phyloP scores from a whole-genome alignment of 2,329 filamentous ascomycete species.

The Colletotrichum lupini region DNA sequence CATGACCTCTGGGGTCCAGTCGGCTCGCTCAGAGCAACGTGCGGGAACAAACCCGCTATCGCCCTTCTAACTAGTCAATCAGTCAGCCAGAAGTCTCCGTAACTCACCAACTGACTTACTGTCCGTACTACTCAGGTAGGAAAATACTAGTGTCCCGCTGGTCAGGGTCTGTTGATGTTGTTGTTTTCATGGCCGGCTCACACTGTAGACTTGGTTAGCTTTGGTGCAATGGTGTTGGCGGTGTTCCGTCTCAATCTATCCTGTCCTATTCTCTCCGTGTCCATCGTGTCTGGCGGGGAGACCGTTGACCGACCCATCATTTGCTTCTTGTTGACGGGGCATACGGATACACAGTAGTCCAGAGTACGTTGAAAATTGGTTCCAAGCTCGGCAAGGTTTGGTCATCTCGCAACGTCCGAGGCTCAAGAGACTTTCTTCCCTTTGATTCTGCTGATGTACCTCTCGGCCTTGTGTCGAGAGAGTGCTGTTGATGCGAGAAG shows the following conservation, averaged over 20 bases:
- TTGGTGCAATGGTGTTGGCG: background rate
- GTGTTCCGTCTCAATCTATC: background rate
- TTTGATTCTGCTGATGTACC: slow-evolving; percentile 6
- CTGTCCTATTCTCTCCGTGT: background rate
- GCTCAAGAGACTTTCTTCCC: background rate
- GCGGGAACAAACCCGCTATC: background rate
- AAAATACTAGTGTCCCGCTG: background rate
- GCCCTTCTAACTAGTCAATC: too few relatives aligned
- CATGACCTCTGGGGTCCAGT: slow-evolving; percentile 2
- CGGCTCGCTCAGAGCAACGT: slow-evolving; percentile 6
- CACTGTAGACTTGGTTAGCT: slow-evolving; percentile 21
- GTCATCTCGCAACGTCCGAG: slow-evolving; percentile 13
- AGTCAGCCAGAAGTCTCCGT: too few relatives aligned
- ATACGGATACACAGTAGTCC: too few relatives aligned
- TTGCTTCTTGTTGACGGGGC: background rate
- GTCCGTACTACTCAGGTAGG: background rate
- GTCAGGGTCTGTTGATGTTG: slow-evolving; percentile 18
- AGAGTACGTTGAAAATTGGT: background rate
- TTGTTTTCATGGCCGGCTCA: slow-evolving; percentile 1
- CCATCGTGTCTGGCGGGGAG: background rate
- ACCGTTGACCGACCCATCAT: slow-evolving; percentile 20
- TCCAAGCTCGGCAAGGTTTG: slow-evolving; percentile 9
- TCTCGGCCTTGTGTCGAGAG: slow-evolving; percentile 20
- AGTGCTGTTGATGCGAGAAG: slow-evolving; percentile 24
- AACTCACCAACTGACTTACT: too few relatives aligned